A percentile compares a stretch with the other conserved stretches of the same genome.
phyloP scores from a whole-genome alignment of 192 early-diverging fungal genomes.

The Coemansia sp. region DNA sequence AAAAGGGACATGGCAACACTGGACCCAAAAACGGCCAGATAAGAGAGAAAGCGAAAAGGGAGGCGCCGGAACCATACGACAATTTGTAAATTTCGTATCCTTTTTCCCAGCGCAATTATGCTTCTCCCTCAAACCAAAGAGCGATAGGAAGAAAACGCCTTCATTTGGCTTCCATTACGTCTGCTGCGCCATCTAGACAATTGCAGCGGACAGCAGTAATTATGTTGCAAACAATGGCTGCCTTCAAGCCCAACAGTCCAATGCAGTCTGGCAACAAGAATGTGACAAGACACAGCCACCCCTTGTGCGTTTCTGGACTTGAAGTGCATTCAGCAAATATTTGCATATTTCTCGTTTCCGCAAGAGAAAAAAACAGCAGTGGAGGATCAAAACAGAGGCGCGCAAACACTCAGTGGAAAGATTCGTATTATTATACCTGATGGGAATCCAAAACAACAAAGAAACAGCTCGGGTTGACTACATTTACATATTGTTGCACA shows the following conservation, averaged over 20 bases:
- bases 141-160: too few relatives aligned
- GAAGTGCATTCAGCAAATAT: too few relatives aligned
- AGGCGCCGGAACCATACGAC: not conserved
- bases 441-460: not conserved
- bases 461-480: not conserved
- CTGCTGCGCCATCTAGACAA: not conserved
- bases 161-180: not conserved
- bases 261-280: not conserved
- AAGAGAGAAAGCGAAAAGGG: not conserved
- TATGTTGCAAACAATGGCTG: too few relatives aligned
- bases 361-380: not conserved
- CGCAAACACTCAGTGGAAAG: not conserved
- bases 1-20: not conserved
- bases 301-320: not conserved
- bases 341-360: not conserved
- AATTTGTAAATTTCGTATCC: not conserved
- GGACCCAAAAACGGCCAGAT: not conserved
- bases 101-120: not conserved
- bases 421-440: not conserved
- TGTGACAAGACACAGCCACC: not conserved
- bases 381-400: not conserved
- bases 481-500: conserved; percentile 22
- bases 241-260: too few relatives aligned
- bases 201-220: not conserved
- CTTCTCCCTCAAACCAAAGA: not conserved